Percentiles rank a stretch among this genome's conserved stretches.
phyloP scores from a whole-genome alignment of 805 yeast species.

The Barnettozyma sp. region DNA sequence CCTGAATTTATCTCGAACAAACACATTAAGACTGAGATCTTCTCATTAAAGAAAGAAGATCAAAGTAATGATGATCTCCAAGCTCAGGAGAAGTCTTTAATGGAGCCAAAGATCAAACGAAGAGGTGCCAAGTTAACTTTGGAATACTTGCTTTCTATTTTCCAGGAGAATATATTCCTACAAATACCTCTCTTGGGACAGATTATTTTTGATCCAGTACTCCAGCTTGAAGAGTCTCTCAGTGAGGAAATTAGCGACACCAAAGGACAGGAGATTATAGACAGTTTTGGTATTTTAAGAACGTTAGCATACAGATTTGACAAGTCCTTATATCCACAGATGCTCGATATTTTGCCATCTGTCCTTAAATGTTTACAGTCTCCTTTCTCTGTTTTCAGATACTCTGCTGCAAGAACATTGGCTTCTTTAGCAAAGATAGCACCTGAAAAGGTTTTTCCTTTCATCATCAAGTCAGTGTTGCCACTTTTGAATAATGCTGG shows the following conservation, averaged over 20 bases:
- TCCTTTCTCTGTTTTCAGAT: conserved; percentile 74
- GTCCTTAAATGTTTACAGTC: conserved; percentile 53
- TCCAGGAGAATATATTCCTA: conserved; percentile 47
- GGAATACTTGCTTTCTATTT: conserved; percentile 47
- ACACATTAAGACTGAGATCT: conserved; percentile 43
- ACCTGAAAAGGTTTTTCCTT: conserved; percentile 69
- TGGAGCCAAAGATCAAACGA: conserved; percentile 72
- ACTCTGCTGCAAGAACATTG: conserved; percentile 83
- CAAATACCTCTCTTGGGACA: conserved; percentile 60
- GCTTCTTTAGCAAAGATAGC: conserved; percentile 68
- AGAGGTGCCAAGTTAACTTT: conserved; percentile 76
- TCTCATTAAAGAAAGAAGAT: conserved; percentile 68
- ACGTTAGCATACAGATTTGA: conserved; percentile 63
- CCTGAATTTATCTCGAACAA: conserved; percentile 80
- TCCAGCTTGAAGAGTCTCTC: conserved; percentile 26
- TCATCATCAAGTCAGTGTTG: conserved; percentile 66
- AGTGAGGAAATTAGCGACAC: conserved; percentile 32
- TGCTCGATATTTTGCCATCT: conserved; percentile 47
- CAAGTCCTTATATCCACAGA: conserved; percentile 37
- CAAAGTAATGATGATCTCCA: conserved; percentile 62
- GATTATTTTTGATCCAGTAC: conserved; percentile 61
- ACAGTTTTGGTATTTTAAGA: conserved; percentile 74
- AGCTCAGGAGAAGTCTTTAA: conserved; percentile 54
- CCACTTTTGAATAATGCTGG: conserved; percentile 79
- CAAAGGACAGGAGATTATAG: conserved; percentile 75